These are phyloP conservation scores for Avena eriantha DNA, from an alignment of 176 grass and related monocot species.

Conservation along the genomic window DNA sequence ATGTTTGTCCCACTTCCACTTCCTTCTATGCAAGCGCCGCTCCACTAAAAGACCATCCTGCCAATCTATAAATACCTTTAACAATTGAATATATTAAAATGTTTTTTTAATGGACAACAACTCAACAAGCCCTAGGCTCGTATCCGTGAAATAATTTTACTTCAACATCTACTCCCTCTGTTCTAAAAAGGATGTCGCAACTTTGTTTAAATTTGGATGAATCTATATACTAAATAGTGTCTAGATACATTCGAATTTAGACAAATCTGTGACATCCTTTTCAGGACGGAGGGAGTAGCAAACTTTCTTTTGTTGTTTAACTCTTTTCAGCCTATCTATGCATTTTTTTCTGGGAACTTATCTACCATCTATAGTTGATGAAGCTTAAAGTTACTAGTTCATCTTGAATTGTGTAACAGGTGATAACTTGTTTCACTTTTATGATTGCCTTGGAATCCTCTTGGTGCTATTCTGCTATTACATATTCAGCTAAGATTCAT, in stretches of 20 bases:
- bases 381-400: conserved; percentile 12
- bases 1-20: conserved; percentile 94
- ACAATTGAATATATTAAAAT: conserved; percentile 41
- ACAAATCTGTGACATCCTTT: too few relatives aligned
- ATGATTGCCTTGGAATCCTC: conserved; percentile 20
- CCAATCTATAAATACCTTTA: conserved; percentile 81
- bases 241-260: too few relatives aligned
- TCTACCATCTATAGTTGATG: background rate
- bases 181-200: too few relatives aligned
- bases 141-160: conserved; percentile 3
- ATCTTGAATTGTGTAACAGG: conserved; percentile 13
- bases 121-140: background rate
- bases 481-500: conserved; percentile 29
- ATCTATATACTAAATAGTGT: too few relatives aligned
- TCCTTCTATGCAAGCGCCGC: conserved; percentile 89
- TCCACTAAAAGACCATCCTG: conserved; percentile 99
- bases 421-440: conserved; percentile 18
- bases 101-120: conserved; percentile 6
- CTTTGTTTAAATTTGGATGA: too few relatives aligned
- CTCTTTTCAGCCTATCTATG: background rate
- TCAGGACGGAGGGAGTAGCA: background rate
- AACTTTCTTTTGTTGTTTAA: background rate
- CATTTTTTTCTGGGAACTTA: background rate
- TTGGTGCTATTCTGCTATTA: conserved; percentile 8
- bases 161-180: background rate